Conservation (phyloP, 225 moss, liverwort and hornwort species). For the Marchantia polymorpha region DNA sequence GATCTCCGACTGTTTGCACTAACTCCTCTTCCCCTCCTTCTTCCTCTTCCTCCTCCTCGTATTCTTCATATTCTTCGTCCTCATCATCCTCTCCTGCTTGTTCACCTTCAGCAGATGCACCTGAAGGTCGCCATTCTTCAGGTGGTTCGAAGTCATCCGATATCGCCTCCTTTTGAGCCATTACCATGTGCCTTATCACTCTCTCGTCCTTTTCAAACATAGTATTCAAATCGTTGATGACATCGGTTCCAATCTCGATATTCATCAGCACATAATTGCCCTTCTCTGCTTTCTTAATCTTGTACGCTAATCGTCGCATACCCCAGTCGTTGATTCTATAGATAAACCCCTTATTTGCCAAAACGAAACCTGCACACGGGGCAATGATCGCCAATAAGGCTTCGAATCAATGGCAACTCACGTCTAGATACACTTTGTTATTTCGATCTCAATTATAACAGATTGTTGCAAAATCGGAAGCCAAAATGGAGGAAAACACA, state of each 20-base stretch:
- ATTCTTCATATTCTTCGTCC: conserved; percentile 41
- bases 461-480: background rate
- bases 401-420: background rate
- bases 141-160: conserved; percentile 58
- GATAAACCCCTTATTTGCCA: conserved; percentile 66
- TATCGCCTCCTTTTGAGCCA: conserved; percentile 61
- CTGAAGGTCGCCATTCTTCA: conserved; percentile 55
- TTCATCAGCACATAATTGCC: conserved; percentile 98
- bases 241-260: conserved; percentile 61
- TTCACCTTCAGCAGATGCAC: conserved; percentile 42
- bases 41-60: conserved; percentile 37
- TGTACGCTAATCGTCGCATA: conserved; percentile 70
- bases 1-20: conserved; percentile 35
- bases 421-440: background rate
- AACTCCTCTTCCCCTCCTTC: conserved; percentile 40
- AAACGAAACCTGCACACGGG: conserved; percentile 62
- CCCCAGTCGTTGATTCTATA: conserved; percentile 94
- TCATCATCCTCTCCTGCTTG: conserved; percentile 38
- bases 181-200: conserved; percentile 90
- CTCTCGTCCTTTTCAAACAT: conserved; percentile 85
- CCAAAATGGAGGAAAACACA: background rate
- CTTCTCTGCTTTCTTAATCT: conserved; percentile 66
- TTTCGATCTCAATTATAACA: background rate
- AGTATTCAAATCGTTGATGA: conserved; percentile 68
- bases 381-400: background rate